These are phyloP conservation scores for Hypsizygus marmoreus DNA, from an alignment of 768 basidiomycete genomes.

Conservation along the genomic window DNA sequence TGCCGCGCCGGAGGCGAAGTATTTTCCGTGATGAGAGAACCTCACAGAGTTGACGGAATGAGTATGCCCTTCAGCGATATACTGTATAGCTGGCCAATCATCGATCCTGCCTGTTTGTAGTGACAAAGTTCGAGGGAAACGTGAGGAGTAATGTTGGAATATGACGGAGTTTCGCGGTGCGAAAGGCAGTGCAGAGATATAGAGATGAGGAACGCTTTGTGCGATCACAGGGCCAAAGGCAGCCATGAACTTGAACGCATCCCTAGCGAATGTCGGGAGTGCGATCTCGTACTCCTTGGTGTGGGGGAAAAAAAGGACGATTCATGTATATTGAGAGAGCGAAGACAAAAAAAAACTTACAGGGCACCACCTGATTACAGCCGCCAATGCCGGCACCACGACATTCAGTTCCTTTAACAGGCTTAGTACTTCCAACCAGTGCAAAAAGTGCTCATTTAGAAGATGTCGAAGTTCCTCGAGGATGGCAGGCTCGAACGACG, in stretches of 20 bases:
- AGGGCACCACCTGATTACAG: conserved; percentile 10
- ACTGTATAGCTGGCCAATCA: conserved; percentile 19
- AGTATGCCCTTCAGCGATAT: conserved; percentile 17
- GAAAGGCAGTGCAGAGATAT: conserved; percentile 6
- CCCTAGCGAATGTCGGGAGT: conserved; percentile 14
- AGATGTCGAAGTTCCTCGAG: conserved; percentile 19
- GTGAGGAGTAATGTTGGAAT: background rate
- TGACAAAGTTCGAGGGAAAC: background rate
- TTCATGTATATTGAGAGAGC: background rate
- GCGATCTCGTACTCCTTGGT: conserved; percentile 12
- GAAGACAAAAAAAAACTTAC: conserved; percentile 9
- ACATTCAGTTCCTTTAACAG: conserved; percentile 19
- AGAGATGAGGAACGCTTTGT: background rate
- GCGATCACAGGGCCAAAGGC: conserved; percentile 2
- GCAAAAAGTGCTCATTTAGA: conserved; percentile 25
- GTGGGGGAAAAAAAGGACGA: background rate
- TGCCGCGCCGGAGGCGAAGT: conserved; percentile 24
- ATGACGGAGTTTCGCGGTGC: conserved; percentile 1
- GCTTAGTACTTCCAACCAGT: conserved; percentile 35
- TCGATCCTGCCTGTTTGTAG: conserved; percentile 6
- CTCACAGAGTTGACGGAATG: conserved; percentile 12
- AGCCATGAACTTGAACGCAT: too few relatives aligned
- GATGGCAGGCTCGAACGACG: background rate
- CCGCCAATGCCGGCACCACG: conserved; percentile 1
- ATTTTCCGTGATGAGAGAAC: conserved; percentile 27